Conservation (phyloP, 768 basidiomycete genomes). For the Suillus spraguei region DNA sequence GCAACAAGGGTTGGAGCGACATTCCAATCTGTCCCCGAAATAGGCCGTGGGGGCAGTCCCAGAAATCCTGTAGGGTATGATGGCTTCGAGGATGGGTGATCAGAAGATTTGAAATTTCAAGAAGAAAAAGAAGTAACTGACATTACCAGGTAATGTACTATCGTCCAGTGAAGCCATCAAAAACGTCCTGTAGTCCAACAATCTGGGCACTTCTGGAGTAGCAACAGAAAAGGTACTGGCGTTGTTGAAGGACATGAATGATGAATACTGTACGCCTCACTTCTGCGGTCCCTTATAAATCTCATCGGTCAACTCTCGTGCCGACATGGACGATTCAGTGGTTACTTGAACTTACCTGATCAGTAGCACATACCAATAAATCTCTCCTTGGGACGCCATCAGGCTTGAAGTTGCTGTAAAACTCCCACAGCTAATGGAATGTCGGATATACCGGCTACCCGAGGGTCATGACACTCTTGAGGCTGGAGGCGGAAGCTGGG, state of each 20-base stretch:
- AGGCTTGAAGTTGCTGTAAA: background rate
- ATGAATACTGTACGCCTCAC: background rate
- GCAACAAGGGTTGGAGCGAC: background rate
- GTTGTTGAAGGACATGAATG: background rate
- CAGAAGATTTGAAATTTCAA: background rate
- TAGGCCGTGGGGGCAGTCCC: background rate
- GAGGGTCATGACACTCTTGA: background rate
- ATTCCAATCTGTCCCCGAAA: background rate
- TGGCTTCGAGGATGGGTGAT: background rate
- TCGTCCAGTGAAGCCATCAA: background rate
- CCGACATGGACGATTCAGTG: background rate
- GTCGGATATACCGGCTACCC: background rate
- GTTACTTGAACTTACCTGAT: background rate
- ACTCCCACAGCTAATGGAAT: background rate
- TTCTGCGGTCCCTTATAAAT: background rate
- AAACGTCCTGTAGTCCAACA: too few relatives aligned
- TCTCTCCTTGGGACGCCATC: background rate
- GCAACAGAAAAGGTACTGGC: background rate
- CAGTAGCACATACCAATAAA: background rate
- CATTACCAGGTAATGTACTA: background rate
- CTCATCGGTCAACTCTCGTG: background rate
- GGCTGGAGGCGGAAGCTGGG: background rate
- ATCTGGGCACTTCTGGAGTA: too few relatives aligned
- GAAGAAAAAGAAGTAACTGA: background rate
- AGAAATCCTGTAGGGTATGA: background rate